phyloP scores from a whole-genome alignment of 2,329 filamentous ascomycete species.

The Beauveria sp. region DNA sequence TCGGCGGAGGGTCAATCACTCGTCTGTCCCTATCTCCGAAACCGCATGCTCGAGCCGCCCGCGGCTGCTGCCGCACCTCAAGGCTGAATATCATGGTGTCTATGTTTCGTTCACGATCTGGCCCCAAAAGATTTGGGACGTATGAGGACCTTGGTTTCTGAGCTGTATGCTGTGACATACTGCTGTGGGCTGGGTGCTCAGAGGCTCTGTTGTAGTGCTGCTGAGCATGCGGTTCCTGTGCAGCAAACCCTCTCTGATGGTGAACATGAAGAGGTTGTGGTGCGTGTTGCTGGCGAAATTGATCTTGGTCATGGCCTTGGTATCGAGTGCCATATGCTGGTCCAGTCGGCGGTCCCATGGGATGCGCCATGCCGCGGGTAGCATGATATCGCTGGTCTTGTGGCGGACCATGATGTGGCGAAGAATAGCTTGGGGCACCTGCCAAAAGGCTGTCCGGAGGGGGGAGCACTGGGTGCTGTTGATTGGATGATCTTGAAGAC shows the following conservation, averaged over 20 bases:
- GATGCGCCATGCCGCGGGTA: not conserved
- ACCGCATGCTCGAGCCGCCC: conserved; percentile 71
- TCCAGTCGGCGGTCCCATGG: not conserved
- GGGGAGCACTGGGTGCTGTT: conserved; percentile 22
- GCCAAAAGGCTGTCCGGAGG: conserved; percentile 19
- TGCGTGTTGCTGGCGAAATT: conserved; percentile 1
- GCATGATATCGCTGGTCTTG: conserved; percentile 1
- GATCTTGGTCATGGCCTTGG: not conserved
- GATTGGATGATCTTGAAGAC: conserved; percentile 11
- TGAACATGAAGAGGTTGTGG: not conserved
- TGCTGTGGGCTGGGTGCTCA: not conserved
- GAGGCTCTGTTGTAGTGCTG: not conserved
- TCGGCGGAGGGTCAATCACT: conserved; percentile 77
- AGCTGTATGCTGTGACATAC: not conserved
- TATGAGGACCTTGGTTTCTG: conserved; percentile 7
- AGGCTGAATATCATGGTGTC: conserved; percentile 23
- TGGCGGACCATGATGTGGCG: not conserved
- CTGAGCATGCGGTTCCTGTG: conserved; percentile 5
- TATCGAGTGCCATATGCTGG: not conserved
- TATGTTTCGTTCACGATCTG: conserved; percentile 15
- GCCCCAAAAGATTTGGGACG: conserved; percentile 22
- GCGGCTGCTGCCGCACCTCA: conserved; percentile 65
- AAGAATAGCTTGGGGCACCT: conserved; percentile 14
- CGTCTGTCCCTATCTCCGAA: conserved; percentile 76
- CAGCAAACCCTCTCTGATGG: not conserved